These are phyloP conservation scores for Neurospora discreta DNA, from an alignment of 495 filamentous ascomycete genomes.

Conservation along the genomic window DNA sequence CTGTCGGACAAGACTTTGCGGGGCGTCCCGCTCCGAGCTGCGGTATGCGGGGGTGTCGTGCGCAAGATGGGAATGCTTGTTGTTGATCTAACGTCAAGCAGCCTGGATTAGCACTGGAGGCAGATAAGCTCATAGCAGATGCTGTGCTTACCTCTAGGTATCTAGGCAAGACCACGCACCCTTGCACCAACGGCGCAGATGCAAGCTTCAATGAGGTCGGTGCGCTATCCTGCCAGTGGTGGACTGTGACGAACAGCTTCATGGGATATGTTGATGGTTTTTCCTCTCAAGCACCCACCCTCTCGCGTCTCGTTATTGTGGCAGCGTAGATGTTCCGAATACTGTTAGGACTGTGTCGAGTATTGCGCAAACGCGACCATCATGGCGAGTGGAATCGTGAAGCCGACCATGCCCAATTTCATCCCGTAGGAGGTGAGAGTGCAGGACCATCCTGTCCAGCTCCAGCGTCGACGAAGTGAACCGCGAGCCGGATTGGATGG, in stretches of 20 bases:
- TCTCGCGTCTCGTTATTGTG: not conserved
- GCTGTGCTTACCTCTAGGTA: not conserved
- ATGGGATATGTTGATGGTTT: not conserved
- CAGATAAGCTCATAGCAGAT: not conserved
- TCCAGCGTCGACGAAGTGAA: constrained; percentile 3
- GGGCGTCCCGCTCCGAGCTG: not conserved
- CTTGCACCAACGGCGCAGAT: not conserved
- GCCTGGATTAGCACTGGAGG: not conserved
- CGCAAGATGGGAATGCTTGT: not conserved
- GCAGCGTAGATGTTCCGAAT: not conserved
- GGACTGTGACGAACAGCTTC: not conserved
- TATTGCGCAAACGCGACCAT: not conserved
- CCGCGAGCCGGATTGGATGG: constrained; percentile 4
- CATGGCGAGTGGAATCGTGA: not conserved
- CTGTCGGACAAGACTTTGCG: not conserved
- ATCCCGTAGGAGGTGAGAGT: constrained; percentile 4
- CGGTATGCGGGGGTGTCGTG: not conserved
- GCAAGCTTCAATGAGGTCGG: not conserved
- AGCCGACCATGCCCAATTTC: not conserved
- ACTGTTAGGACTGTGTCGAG: not conserved
- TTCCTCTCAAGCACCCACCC: not conserved
- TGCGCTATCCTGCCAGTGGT: not conserved
- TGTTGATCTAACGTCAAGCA: not conserved
- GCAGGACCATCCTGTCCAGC: constrained; percentile 4
- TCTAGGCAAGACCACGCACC: not conserved